A percentile compares a stretch with the other conserved stretches of the same genome.
phyloP scores from a whole-genome alignment of 1,284 basidiomycete species.

The Ceratobasidium sp. region DNA sequence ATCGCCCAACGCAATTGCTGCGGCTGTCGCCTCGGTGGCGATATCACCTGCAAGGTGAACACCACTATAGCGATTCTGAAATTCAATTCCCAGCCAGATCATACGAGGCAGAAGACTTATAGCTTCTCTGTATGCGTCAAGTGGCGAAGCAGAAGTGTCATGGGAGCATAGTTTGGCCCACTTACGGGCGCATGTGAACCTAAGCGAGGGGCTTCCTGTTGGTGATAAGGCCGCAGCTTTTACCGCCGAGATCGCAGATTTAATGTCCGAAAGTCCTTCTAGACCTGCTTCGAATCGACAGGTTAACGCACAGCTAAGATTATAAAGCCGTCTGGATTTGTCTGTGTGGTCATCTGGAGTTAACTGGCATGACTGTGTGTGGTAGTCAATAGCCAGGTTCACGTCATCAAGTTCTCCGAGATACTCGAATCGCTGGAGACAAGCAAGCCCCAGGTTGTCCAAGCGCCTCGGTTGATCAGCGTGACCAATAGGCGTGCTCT shows the following conservation, averaged over 20 bases:
- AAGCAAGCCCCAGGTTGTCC: not conserved
- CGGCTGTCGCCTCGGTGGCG: slow-evolving; percentile 2
- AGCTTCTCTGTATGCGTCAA: not conserved
- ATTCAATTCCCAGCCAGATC: slow-evolving; percentile 23
- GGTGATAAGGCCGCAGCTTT: not conserved
- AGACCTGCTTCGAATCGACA: not conserved
- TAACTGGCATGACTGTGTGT: not conserved
- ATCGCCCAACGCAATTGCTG: not conserved
- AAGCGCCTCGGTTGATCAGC: not conserved
- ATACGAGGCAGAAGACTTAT: slow-evolving; percentile 18
- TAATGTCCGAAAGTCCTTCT: not conserved
- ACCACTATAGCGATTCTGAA: not conserved
- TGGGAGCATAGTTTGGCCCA: not conserved
- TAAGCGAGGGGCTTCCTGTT: not conserved
- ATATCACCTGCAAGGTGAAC: not conserved
- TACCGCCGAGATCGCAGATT: not conserved
- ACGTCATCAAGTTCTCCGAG: not conserved
- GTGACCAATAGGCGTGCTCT: not conserved
- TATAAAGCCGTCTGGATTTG: not conserved
- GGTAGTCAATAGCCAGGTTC: not conserved
- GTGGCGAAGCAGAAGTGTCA: not conserved
- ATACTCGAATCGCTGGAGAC: not conserved
- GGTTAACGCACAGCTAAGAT: not conserved
- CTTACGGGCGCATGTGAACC: not conserved
- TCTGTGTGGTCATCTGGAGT: not conserved